Percentiles rank a stretch among this genome's conserved stretches.
These are phyloP conservation scores for Platanus orientalis DNA, from an alignment of 164 flowering plant genomes.

Conservation along the genomic window DNA sequence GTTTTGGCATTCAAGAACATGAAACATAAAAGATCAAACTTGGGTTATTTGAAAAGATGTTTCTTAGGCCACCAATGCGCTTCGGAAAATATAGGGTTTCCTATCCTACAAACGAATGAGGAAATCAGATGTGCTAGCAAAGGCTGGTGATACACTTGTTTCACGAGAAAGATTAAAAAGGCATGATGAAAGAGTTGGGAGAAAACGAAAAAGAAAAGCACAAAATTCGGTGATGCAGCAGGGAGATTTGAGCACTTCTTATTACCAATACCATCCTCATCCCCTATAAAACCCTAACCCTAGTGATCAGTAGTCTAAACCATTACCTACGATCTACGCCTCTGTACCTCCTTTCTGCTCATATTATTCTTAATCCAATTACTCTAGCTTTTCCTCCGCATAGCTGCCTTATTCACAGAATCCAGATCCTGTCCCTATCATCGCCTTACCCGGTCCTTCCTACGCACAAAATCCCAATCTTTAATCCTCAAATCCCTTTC, in stretches of 20 bases:
- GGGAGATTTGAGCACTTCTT: slow-evolving; percentile 20
- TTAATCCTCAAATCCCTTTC: slow-evolving; percentile 26
- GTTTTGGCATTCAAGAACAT: too few species aligned
- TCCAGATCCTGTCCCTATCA: slow-evolving; percentile 37
- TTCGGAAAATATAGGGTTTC: too few species aligned
- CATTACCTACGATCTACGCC: slow-evolving; percentile 43
- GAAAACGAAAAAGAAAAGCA: neutral
- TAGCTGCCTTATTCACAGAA: slow-evolving; percentile 37
- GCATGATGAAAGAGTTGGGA: too few species aligned
- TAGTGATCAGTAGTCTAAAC: slow-evolving; percentile 19
- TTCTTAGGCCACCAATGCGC: too few species aligned
- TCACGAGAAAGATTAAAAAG: too few species aligned
- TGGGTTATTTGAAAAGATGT: too few species aligned
- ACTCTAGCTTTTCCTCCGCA: slow-evolving; percentile 22
- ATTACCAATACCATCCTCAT: slow-evolving; percentile 13
- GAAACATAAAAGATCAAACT: too few species aligned
- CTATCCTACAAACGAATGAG: too few species aligned
- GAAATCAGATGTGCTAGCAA: too few species aligned
- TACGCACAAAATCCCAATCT: slow-evolving; percentile 26
- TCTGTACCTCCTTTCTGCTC: slow-evolving; percentile 74
- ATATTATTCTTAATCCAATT: slow-evolving; percentile 45
- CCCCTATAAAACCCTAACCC: slow-evolving; percentile 20
- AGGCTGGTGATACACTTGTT: too few species aligned
- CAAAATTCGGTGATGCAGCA: slow-evolving; percentile 14
- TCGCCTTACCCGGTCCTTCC: slow-evolving; percentile 34